phyloP scores from a whole-genome alignment of 2,329 filamentous ascomycete genomes.

The Colletotrichum cuscutae region DNA sequence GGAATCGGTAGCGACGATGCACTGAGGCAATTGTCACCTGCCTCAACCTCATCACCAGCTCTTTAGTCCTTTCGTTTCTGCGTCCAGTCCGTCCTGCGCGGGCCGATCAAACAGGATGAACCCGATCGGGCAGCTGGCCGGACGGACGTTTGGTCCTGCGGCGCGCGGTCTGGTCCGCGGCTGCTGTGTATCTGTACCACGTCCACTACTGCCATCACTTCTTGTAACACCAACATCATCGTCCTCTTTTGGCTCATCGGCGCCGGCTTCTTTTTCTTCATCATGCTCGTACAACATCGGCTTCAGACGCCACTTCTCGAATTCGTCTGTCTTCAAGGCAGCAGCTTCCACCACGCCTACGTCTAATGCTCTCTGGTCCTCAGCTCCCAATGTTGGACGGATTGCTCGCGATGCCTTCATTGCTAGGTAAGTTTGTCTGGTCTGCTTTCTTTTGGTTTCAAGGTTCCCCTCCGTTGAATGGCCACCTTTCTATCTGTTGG shows the following conservation, averaged over 20 bases:
- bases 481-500: neutral
- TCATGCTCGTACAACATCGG: conserved; percentile 22
- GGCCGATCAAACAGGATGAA: conserved; percentile 22
- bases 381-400: neutral
- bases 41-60: conserved; percentile 7
- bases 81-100: neutral
- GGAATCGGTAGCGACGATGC: neutral
- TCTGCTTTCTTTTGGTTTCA: neutral
- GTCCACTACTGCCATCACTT: neutral
- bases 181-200: conserved; percentile 5
- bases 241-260: neutral
- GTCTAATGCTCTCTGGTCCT: conserved; percentile 5
- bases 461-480: neutral
- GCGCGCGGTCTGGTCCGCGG: conserved; percentile 5
- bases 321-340: neutral
- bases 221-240: neutral
- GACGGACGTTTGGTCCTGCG: conserved; percentile 9
- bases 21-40: conserved; percentile 14
- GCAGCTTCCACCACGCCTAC: neutral
- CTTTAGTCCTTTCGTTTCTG: neutral
- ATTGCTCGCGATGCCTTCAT: conserved; percentile 10
- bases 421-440: conserved; percentile 9
- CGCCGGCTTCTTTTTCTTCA: neutral
- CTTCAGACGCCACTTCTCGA: conserved; percentile 14
- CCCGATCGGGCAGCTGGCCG: conserved; percentile 33